Conservation (phyloP, 257 asterid species). For the Solanum bulbocastanum region DNA sequence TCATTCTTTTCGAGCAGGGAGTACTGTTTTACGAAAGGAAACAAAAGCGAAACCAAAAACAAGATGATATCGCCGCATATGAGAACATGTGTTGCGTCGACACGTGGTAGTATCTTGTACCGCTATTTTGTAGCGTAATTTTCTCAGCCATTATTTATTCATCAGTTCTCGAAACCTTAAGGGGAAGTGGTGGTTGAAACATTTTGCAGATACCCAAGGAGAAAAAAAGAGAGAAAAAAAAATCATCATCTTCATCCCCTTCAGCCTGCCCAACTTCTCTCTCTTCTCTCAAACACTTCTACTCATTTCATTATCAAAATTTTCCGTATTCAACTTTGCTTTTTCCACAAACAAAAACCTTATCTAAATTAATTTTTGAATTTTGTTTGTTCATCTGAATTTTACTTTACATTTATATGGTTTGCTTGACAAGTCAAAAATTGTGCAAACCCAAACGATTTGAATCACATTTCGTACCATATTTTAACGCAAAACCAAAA, state of each 20-base stretch:
- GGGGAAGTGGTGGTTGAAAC: neutral
- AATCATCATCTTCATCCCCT: neutral
- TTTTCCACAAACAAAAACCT: neutral
- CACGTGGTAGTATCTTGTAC: neutral
- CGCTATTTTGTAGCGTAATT: neutral
- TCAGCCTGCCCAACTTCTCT: neutral
- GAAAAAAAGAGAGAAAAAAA: neutral
- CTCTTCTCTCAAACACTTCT: neutral
- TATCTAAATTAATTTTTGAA: neutral
- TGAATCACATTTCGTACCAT: neutral
- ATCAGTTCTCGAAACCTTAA: neutral
- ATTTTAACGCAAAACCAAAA: neutral
- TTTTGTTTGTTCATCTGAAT: neutral
- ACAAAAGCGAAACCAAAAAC: neutral
- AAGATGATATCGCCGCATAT: neutral
- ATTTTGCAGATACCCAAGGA: neutral
- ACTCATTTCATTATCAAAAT: neutral
- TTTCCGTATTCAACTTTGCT: neutral
- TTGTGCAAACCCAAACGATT: neutral
- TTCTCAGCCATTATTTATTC: neutral
- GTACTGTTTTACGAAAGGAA: neutral
- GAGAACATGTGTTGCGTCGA: neutral
- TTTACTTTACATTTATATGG: neutral
- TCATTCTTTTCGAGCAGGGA: no score
- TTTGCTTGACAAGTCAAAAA: neutral